Conservation (phyloP, 176 grass and related monocot genomes). For the Pontederia paniculata region DNA sequence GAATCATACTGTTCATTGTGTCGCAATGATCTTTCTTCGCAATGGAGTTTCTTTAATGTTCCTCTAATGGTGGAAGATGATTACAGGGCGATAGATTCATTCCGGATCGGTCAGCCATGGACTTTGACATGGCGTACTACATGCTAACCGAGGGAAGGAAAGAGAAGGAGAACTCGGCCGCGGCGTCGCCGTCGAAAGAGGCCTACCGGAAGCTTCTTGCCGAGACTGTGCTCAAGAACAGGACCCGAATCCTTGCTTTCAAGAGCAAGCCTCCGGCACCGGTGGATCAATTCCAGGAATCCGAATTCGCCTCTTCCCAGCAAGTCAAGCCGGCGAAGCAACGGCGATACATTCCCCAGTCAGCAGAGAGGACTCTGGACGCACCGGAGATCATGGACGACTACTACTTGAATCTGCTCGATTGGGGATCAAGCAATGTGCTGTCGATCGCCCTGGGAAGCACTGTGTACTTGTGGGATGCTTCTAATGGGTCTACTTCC, state of each 20-base stretch:
- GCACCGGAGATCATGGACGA: constrained; percentile 9
- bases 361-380: constrained; percentile 11
- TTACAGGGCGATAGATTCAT: constrained; percentile 59
- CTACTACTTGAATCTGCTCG: constrained; percentile 16
- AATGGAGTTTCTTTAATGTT: not conserved
- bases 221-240: constrained; percentile 43
- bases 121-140: constrained; percentile 54
- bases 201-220: constrained; percentile 39
- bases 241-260: constrained; percentile 48
- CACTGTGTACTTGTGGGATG: not conserved
- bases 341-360: constrained; percentile 11
- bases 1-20: not conserved
- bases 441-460: constrained; percentile 2
- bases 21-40: not conserved
- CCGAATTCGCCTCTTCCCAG: not conserved
- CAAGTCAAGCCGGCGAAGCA: not conserved
- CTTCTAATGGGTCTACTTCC: not conserved
- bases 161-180: constrained; percentile 23
- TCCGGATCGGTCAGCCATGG: constrained; percentile 38
- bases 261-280: constrained; percentile 37
- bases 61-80: not conserved
- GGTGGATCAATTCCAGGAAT: constrained; percentile 7
- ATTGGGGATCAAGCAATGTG: constrained; percentile 9
- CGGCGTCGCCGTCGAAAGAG: constrained; percentile 33
- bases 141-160: constrained; percentile 50